Evolutionary conservation across 495 filamentous ascomycete species (phyloP).

Genomic region (Opeltia flavorubescens): DNA sequence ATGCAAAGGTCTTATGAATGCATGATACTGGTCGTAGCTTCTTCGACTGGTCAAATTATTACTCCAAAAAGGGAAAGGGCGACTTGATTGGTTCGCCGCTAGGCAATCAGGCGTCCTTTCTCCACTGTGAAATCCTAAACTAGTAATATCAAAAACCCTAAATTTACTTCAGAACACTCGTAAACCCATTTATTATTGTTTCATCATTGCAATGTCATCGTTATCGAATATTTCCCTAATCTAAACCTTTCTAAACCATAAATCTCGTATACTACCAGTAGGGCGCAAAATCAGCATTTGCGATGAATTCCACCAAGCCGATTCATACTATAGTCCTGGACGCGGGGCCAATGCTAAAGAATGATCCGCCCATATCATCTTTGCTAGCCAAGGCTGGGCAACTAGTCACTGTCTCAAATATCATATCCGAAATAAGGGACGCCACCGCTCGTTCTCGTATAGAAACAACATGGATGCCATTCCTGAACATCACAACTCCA

Average conservation of each 20-base stretch:
- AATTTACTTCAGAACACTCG: too few relatives aligned
- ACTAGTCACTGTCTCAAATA: constrained; percentile 72
- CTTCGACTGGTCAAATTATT: background rate
- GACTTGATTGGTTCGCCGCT: background rate
- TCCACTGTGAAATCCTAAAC: too few relatives aligned
- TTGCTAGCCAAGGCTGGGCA: constrained; percentile 61
- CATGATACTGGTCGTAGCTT: background rate
- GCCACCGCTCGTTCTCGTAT: constrained; percentile 64
- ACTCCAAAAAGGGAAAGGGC: background rate
- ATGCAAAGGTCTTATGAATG: background rate
- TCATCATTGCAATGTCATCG: too few relatives aligned
- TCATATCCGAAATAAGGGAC: constrained; percentile 82
- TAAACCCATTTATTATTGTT: too few relatives aligned
- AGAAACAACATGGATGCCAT: constrained; percentile 69
- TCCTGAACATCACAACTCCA: constrained; percentile 64
- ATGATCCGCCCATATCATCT: constrained; percentile 66
- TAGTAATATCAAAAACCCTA: too few relatives aligned
- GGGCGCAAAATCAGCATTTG: background rate
- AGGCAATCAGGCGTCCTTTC: too few relatives aligned
- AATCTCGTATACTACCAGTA: too few relatives aligned
- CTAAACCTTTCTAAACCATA: too few relatives aligned
- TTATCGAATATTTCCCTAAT: too few relatives aligned
- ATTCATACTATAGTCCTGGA: constrained; percentile 81
- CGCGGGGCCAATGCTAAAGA: constrained; percentile 80
- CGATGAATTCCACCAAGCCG: constrained; percentile 37